Base-by-base conservation (phyloP, 164 flowering plant genomes). In the Berberis thunbergii region DNA sequence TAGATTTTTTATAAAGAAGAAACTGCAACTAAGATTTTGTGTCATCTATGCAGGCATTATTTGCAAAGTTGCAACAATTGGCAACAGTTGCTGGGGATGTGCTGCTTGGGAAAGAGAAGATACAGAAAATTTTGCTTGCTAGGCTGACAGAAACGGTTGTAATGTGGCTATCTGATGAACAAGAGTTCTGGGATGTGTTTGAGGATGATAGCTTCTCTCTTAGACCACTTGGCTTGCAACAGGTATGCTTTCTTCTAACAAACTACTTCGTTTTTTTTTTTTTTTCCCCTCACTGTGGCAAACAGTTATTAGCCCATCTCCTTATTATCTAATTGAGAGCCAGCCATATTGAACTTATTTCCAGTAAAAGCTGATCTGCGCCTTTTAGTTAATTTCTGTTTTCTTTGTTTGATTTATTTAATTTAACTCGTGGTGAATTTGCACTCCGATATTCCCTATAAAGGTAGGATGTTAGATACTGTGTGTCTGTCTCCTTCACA, bases 71-170 rank as follows among this genome's bases (percentile, higher is more conserved):
- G 60, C 97, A 91, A 79, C 94, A 91, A 64, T 75, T 95, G 65
- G 99, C 97, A 41, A 86, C 81, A 67, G 86, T 89, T 55, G 97
- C 97, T 64, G 94, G 96, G 56, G 96, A 89, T 77, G 90, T 95
- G 38, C 68, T 95, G 54, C 81, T 84, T 48, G 99, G 94, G 41
- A 95, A 79, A 75, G 96, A 95, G 64, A 95, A 86, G 73, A 74
- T 91, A 65, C 96, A 91, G 73, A 91, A 95, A 68, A 78, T 78
- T 64, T 76, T 95, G 77, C 97, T 95, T 61, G 88, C 97, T 43
- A 86, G 99, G 78, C 74, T 91, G 12, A 91, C 94, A 41, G 96
- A 91, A 73, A 91, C 97, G 0, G 90, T 89, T 64, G 86, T 95
- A 2, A 89, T 91, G 77, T 95, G 97, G 96, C 70, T 95, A 77